These are phyloP conservation scores for Kuraishia cidri DNA, from an alignment of 805 yeast species.

Conservation along the genomic window DNA sequence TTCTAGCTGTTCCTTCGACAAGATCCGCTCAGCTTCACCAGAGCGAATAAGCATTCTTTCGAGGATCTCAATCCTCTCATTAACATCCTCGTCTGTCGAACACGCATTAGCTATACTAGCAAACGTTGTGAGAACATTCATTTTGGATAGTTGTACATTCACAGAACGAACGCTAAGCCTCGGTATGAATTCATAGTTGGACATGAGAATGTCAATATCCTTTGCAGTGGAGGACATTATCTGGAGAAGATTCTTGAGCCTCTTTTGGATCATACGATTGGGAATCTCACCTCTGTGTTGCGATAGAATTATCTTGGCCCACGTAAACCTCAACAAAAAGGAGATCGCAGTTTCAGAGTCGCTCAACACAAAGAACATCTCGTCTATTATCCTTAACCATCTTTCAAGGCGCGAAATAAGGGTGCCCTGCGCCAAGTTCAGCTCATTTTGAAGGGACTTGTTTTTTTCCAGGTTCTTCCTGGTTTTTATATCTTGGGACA, in stretches of 20 bases:
- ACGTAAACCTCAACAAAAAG: conserved; percentile 25
- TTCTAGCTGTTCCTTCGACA: conserved; percentile 31
- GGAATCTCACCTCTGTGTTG: conserved; percentile 21
- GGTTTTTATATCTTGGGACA: conserved; percentile 13
- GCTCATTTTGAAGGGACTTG: conserved; percentile 13
- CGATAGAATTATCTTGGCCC: conserved; percentile 36
- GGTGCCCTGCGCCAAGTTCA: conserved; percentile 26
- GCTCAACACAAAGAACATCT: background rate
- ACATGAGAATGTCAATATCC: conserved; percentile 6
- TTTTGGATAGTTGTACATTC: conserved; percentile 56
- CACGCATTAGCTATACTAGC: conserved; percentile 28
- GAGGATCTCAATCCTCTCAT: conserved; percentile 23
- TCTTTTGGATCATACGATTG: no score
- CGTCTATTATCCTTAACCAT: conserved; percentile 27
- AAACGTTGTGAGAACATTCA: conserved; percentile 61
- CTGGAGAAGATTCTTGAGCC: no score
- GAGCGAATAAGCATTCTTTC: conserved; percentile 34
- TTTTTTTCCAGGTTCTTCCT: conserved; percentile 9
- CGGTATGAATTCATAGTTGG: conserved; percentile 54
- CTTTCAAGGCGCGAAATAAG: conserved; percentile 31
- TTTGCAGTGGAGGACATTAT: conserved; percentile 11
- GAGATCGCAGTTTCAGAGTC: background rate
- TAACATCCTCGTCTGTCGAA: conserved; percentile 16
- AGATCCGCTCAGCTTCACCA: conserved; percentile 1
- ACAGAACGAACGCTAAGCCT: conserved; percentile 39